Evolutionary conservation across 208 protist genomes (phyloP), one percentile per base, ranked within the genome.

Genomic region (Acanthamoeba royreba): DNA sequence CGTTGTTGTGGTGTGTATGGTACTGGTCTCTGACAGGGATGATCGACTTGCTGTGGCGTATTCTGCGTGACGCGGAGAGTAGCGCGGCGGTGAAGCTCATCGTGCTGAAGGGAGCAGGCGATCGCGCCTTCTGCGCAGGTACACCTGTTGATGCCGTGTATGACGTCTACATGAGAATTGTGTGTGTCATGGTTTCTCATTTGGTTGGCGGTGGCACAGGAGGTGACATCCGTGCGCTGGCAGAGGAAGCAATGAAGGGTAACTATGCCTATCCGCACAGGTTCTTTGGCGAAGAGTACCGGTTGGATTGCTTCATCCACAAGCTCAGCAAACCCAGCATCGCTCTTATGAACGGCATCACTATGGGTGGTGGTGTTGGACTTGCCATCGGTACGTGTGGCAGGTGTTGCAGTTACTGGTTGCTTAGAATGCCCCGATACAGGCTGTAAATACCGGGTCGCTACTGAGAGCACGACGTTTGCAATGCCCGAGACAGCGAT

Each of bases 101-200:
- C 3, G 22, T 96, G 13, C 86, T 96, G 55, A 94, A 92, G 28
- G 95, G 94, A 38, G 93, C 63, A 1, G 96, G 96, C n/a, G 95
- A 53, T 8, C 96, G 97, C 46, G 96, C 96, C 8, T 98, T 98
- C 91, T 98, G 97, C 58, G 96, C 96, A 0, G 97, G 97, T 61
- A 95, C 93, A 42, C 94, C 91, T 46, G 86, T 95, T 5, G 47
- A 49, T 31, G n/a, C 55, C 2, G 89, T 95, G 28, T 89, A 95
- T 17, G 88, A 93, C 45, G 28, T n/a, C 17, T 9, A 8, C 0
- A 81, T 61, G 52, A n/a, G n/a, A n/a, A n/a, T n/a, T n/a, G n/a
- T n/a, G n/a, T n/a, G n/a, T n/a, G n/a, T n/a, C n/a, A n/a, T n/a
- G n/a, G n/a, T n/a, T n/a, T n/a, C n/a, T n/a, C n/a, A n/a, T n/a